These are phyloP conservation scores for Symbiodinium natans DNA, from an alignment of 73 alveolate species.

Conservation along the genomic window DNA sequence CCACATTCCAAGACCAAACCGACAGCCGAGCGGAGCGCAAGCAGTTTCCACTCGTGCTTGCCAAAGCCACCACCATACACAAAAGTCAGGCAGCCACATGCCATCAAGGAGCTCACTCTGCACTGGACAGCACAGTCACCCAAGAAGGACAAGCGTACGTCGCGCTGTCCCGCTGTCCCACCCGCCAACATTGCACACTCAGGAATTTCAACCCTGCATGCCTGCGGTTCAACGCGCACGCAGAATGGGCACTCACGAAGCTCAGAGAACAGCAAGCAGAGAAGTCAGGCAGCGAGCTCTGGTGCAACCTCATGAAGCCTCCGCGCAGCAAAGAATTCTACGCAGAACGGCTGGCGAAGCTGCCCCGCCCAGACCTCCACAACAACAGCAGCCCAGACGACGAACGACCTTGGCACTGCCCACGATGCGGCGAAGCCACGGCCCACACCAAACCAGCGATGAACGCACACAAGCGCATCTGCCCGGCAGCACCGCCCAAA, in stretches of 20 bases:
- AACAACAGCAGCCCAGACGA: neutral
- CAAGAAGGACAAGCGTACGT: constrained; percentile 45
- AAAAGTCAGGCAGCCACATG: too few species aligned
- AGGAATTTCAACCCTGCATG: neutral
- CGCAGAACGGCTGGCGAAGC: neutral
- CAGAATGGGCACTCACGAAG: neutral
- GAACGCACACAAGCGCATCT: neutral
- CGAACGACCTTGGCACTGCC: neutral
- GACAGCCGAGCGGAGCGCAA: constrained; percentile 6
- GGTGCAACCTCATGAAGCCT: neutral
- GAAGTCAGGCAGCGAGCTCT: neutral
- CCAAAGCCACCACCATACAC: too few species aligned
- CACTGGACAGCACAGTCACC: neutral
- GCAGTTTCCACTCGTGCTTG: constrained; percentile 21
- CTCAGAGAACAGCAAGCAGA: neutral
- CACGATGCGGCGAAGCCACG: constrained; percentile 6
- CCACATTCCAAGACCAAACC: neutral
- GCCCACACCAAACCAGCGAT: neutral
- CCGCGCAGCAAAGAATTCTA: neutral
- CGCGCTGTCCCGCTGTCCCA: constrained; percentile 45
- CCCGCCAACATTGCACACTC: neutral
- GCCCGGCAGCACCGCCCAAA: neutral
- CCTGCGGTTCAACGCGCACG: constrained; percentile 9
- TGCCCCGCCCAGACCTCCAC: constrained; percentile 1
- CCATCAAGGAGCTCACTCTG: constrained; percentile 8